These are phyloP conservation scores for Cyclanthera cordifolia DNA, from an alignment of 306 rosid species.

Conservation along the genomic window DNA sequence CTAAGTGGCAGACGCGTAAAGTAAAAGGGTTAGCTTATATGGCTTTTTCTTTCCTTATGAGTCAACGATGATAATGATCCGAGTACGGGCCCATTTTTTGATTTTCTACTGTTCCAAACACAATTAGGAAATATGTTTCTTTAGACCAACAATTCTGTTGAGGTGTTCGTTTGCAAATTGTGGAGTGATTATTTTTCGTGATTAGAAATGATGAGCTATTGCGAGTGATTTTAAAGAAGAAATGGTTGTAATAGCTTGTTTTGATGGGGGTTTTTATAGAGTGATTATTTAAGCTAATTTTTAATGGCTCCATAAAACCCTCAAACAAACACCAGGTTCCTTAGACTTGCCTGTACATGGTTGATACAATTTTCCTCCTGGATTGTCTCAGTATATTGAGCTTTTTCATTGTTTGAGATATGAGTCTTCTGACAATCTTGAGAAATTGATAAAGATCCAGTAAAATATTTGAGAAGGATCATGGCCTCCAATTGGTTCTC, in stretches of 20 bases:
- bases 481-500: neutral
- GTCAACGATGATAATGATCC: neutral
- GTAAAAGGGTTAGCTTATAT: neutral
- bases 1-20: no score
- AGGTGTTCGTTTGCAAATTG: no score
- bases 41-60: neutral
- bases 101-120: conserved; percentile 2
- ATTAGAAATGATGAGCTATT: no score
- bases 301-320: no score
- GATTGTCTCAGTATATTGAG: neutral
- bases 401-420: conserved; percentile 4
- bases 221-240: no score
- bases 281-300: no score
- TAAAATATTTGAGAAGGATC: neutral
- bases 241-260: no score
- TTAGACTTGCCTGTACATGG: neutral
- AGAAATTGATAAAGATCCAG: neutral
- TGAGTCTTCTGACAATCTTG: neutral
- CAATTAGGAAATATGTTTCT: neutral
- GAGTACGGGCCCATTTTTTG: neutral
- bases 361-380: neutral
- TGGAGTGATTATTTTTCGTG: no score
- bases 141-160: neutral
- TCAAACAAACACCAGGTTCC: no score
- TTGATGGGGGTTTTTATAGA: no score